Base-by-base conservation (phyloP, 805 yeast genomes). In the Maudiozyma bulderi region DNA sequence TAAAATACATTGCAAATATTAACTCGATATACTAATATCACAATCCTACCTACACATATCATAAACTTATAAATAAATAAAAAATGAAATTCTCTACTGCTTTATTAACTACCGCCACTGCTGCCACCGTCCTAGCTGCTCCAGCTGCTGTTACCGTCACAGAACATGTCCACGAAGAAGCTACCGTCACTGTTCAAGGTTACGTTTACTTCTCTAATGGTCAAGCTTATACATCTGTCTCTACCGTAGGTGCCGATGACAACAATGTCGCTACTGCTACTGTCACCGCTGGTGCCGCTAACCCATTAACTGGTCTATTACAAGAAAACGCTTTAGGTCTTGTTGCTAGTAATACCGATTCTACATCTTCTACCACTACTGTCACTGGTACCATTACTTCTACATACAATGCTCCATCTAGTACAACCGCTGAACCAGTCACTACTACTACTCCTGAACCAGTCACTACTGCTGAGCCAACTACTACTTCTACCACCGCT, bases 321-420 rank as follows among this genome's bases (percentile, higher is more conserved):
- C 43, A 30, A 29, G 43, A 28, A 29, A 30, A 28, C 29, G 43
- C 51, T 37, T 50, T 49, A 3, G 52, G 47, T n/a, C 44, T 59
- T 37, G 53, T 55, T 31, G 52, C 52, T 45, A 52, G 58, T 35
- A 29, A 46, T 29, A 20, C 55, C 29, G 43, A 50, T 30, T 28
- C 47, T 6, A 47, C 46, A 7, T 66, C 64, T n/a, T 10, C 42
- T 31, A 28, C 47, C 40, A n/a, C 82, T 46, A 58, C 69, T 59
- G 81, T 77, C 66, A 49, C 32, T 14, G 29, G 33, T 13, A 30
- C 33, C 28, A 30, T 9, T 29, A 38, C 61, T 42, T 32, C 43
- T 29, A 40, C 35, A 28, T 8, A 11, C 14, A 33, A 30, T 6
- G 15, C 43, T 31, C 39, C 33, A 5, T 30, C 46, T 43, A 34